Base-by-base conservation (phyloP, 441 rosid genomes). In the Populus hybrid region DNA sequence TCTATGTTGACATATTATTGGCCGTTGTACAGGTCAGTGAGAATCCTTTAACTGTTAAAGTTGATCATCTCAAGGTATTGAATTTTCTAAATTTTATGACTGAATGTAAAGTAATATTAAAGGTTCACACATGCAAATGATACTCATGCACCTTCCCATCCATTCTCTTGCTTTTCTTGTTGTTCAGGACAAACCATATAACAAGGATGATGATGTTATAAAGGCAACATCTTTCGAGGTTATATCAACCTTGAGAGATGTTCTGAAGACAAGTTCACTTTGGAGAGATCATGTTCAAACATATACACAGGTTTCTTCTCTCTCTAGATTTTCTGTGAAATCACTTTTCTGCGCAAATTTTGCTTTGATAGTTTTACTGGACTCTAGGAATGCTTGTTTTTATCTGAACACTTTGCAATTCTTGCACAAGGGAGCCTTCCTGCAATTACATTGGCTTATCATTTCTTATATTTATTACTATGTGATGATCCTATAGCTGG, bases 281-380 rank as follows among this genome's bases (percentile, higher is more conserved):
- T 97, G 99, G 99, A 90, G 99, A 83, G 98, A 94, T 88, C 99
- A 94, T 76, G 98, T 93, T 79, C 98, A 93, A 76, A 92, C 98
- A 72, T 97, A 94, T 80, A 90, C 90, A 74, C 98, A 94, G 97
- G 99, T 89, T 68, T 76, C 77, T 69, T 75, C 74, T 82, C 4
- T 59, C 71, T 69, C 72, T 7, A 8, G 33, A 75, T 28, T 65
- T 64, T 77, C 21, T 6, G 31, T 64, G 3, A 36, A 45, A 69
- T 72, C 69, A n/a, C 71, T 76, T 12, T 78, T 20, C 33, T 21
- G 26, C 23, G 24, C 66, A 63, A 21, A 63, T 12, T 45, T 16
- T 45, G 56, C 18, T 45, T 7, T 45, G 18, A 56, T 72, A n/a
- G 9, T 72, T 23, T 36, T 65, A 42, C 68, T 75, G 45, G 29